These are phyloP conservation scores for Leccinum variicolor DNA, from an alignment of 768 basidiomycete species.

Conservation along the genomic window DNA sequence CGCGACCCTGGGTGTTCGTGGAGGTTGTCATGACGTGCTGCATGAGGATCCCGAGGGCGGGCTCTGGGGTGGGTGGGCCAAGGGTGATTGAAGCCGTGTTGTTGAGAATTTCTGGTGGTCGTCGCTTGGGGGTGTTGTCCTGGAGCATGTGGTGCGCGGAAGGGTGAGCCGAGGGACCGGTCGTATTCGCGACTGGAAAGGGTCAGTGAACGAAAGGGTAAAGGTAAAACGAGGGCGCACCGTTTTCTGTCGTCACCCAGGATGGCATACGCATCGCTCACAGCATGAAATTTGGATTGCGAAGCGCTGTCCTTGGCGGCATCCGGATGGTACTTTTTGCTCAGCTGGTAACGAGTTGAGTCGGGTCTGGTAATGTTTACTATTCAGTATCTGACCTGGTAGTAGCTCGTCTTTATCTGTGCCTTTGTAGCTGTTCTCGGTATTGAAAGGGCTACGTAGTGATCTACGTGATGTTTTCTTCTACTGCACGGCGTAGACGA, in stretches of 20 bases:
- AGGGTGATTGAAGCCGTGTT: conserved; percentile 21
- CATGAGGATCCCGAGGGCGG: conserved; percentile 14
- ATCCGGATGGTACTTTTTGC: conserved; percentile 49
- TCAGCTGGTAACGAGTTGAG: conserved; percentile 32
- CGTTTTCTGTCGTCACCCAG: conserved; percentile 45
- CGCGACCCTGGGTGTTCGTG: conserved; percentile 5
- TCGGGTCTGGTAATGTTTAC: not conserved
- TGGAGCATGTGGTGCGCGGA: not conserved
- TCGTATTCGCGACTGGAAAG: conserved; percentile 32
- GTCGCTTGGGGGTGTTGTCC: conserved; percentile 32
- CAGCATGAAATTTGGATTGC: conserved; percentile 39
- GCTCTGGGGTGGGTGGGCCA: conserved; percentile 27
- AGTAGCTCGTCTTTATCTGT: conserved; percentile 34
- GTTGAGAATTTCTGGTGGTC: conserved; percentile 23
- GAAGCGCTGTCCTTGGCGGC: conserved; percentile 36
- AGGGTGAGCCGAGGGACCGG: conserved; percentile 16
- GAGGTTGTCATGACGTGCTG: conserved; percentile 9
- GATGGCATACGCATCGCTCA: conserved; percentile 47
- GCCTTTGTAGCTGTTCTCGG: conserved; percentile 30
- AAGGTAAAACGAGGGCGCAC: conserved; percentile 20
- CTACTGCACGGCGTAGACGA: conserved; percentile 15
- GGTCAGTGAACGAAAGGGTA: not conserved
- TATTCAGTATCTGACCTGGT: conserved; percentile 19
- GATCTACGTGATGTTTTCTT: conserved; percentile 18
- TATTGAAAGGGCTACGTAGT: conserved; percentile 27